Evolutionary conservation across 192 early-diverging fungal species (phyloP).

Genomic region (Oehlia diaphana): DNA sequence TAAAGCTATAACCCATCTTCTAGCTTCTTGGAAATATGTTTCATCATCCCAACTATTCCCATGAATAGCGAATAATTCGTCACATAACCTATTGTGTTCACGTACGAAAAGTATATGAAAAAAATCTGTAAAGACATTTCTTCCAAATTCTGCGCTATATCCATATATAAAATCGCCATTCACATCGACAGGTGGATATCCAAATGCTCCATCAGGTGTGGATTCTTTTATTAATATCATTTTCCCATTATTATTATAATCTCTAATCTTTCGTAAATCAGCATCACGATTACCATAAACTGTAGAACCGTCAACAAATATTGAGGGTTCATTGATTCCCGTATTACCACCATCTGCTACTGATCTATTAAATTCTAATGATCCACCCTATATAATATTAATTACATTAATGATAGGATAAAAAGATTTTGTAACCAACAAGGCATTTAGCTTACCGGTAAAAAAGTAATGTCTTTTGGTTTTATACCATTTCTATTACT

Average conservation of each 20-base stretch:
- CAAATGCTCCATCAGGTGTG: neutral
- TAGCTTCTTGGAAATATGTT: slow-evolving; percentile 1
- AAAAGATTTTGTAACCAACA: no score
- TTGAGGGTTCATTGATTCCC: neutral
- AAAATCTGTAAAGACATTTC: neutral
- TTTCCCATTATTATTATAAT: slow-evolving; percentile 7
- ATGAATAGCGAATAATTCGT: neutral
- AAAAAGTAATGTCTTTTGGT: neutral
- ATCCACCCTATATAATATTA: neutral
- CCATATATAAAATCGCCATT: neutral
- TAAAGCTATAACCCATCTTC: slow-evolving; percentile 10
- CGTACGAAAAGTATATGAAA: neutral
- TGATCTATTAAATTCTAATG: neutral
- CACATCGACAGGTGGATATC: neutral
- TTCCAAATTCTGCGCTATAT: neutral
- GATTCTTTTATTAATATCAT: neutral
- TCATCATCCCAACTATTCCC: slow-evolving; percentile 1
- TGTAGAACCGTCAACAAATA: neutral
- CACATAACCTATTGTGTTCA: slow-evolving; percentile 10
- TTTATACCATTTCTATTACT: neutral
- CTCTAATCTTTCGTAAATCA: neutral
- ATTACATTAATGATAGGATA: neutral
- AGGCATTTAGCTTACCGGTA: neutral
- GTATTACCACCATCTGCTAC: neutral
- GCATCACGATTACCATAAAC: neutral